These are phyloP conservation scores for Xylaria intraflava DNA, from an alignment of 495 filamentous ascomycete species.

Conservation along the genomic window DNA sequence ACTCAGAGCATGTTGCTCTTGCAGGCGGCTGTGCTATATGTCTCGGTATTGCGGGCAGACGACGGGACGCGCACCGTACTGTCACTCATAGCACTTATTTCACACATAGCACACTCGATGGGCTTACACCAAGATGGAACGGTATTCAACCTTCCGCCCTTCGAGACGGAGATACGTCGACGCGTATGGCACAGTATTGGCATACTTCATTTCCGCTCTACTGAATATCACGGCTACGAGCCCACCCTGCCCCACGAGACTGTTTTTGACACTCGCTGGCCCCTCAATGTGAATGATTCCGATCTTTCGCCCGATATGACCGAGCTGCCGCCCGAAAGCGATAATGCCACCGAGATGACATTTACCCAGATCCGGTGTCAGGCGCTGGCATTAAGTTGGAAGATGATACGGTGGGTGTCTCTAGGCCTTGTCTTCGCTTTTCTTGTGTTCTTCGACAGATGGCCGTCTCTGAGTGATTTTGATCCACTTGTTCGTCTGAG, in stretches of 20 bases:
- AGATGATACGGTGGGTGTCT: constrained; percentile 4
- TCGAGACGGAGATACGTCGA: constrained; percentile 55
- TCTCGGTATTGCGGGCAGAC: constrained; percentile 24
- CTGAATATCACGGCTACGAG: constrained; percentile 48
- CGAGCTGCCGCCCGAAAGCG: constrained; percentile 20
- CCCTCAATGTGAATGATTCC: constrained; percentile 42
- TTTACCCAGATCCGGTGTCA: constrained; percentile 16
- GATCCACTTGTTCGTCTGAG: not conserved
- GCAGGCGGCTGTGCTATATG: constrained; percentile 41
- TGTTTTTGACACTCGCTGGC: constrained; percentile 27
- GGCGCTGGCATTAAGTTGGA: not conserved
- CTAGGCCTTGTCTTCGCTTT: not conserved
- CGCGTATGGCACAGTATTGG: constrained; percentile 60
- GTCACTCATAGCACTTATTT: constrained; percentile 37
- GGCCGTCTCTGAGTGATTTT: not conserved
- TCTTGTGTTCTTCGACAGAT: not conserved
- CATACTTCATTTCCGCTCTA: constrained; percentile 47
- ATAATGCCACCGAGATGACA: constrained; percentile 11
- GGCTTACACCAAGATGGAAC: constrained; percentile 45
- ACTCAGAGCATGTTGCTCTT: constrained; percentile 39
- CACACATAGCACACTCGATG: constrained; percentile 37
- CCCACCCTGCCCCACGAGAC: constrained; percentile 28
- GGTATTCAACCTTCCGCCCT: constrained; percentile 41
- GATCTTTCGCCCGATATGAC: constrained; percentile 41
- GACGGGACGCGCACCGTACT: constrained; percentile 38